Evolutionary conservation across 1,139 yeast genomes (phyloP).

Genomic region (Geotrichum candidum): DNA sequence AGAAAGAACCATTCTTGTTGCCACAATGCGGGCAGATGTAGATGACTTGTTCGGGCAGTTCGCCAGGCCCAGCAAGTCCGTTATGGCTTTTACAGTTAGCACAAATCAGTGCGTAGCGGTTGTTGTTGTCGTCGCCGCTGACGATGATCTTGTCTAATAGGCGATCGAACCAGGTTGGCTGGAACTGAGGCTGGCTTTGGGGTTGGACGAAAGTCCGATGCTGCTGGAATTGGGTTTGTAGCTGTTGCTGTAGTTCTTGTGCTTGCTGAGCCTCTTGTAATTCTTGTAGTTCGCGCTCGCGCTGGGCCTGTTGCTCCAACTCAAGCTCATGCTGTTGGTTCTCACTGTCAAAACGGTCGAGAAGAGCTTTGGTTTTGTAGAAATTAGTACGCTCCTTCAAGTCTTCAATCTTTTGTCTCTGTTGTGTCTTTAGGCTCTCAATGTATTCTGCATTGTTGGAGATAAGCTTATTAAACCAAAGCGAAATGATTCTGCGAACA

Average conservation of each 20-base stretch:
- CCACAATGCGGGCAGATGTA: conserved; percentile 78
- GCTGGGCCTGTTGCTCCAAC: neutral
- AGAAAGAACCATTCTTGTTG: conserved; percentile 40
- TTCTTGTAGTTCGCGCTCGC: neutral
- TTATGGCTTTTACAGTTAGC: conserved; percentile 59
- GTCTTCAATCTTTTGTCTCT: conserved; percentile 59
- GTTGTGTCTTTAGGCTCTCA: conserved; percentile 44
- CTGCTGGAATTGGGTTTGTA: neutral
- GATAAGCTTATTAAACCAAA: conserved; percentile 23
- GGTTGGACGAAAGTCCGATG: conserved; percentile 8
- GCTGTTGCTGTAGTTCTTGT: neutral
- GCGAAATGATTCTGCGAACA: conserved; percentile 22
- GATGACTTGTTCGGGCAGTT: conserved; percentile 47
- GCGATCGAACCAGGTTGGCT: conserved; percentile 39
- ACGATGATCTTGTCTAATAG: conserved; percentile 57
- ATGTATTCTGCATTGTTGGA: conserved; percentile 31
- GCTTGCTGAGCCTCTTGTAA: neutral
- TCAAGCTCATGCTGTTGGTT: neutral
- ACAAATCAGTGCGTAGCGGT: conserved; percentile 73
- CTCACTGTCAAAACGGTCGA: conserved; percentile 49
- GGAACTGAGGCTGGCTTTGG: neutral
- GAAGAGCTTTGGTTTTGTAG: conserved; percentile 64
- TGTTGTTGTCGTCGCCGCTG: conserved; percentile 59
- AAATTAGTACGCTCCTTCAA: conserved; percentile 75
- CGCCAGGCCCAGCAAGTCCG: conserved; percentile 77